phyloP scores from a whole-genome alignment of 78 protist genomes.

The Cavenderia fasciculata region DNA sequence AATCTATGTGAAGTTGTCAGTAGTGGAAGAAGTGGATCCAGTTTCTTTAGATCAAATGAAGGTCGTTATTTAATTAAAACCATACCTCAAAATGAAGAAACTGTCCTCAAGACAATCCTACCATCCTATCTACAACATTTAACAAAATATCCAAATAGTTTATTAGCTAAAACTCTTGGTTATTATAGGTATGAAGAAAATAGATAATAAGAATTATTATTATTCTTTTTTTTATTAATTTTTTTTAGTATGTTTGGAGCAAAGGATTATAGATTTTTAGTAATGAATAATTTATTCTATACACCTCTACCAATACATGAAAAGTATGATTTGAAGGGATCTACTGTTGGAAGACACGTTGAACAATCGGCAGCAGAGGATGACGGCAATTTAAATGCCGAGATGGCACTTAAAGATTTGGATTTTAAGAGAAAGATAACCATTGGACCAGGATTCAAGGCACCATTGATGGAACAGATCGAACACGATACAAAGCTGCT shows the following conservation, averaged over 20 bases:
- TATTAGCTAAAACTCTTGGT: conserved; percentile 29
- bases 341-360: conserved; percentile 54
- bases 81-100: conserved; percentile 62
- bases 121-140: conserved; percentile 49
- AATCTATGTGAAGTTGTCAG: conserved; percentile 45
- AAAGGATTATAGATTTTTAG: conserved; percentile 46
- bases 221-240: not conserved
- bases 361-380: not conserved
- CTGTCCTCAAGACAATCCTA: conserved; percentile 11
- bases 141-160: conserved; percentile 30
- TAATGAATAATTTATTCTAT: conserved; percentile 64
- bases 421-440: conserved; percentile 32
- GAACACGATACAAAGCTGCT: conserved; percentile 59
- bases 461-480: conserved; percentile 71
- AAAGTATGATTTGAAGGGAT: conserved; percentile 74
- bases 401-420: conserved; percentile 49
- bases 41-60: conserved; percentile 64
- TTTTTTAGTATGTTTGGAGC: not conserved
- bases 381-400: conserved; percentile 8
- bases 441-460: conserved; percentile 62
- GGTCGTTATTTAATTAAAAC: conserved; percentile 68
- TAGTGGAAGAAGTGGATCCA: conserved; percentile 69
- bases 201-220: not conserved
- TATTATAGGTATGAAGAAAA: not conserved
- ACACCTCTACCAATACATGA: conserved; percentile 62